phyloP scores from a whole-genome alignment of 2,329 filamentous ascomycete species.

The Pseudogymnoascus sp. region DNA sequence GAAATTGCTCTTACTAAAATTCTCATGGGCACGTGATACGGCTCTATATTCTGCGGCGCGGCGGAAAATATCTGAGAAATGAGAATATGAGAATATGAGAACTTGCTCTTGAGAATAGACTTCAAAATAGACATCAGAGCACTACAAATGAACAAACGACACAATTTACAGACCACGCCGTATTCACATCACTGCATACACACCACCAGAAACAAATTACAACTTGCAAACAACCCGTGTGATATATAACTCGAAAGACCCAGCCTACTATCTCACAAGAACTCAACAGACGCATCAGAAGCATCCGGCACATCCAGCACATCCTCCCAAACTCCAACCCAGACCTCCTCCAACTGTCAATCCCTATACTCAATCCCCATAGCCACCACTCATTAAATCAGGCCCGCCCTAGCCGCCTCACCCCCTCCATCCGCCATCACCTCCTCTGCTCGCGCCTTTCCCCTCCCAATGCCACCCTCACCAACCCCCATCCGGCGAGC shows the following conservation, averaged over 20 bases:
- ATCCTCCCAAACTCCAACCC: slow-evolving; percentile 4
- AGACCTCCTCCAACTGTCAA: background rate
- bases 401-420: slow-evolving; percentile 54
- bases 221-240: background rate
- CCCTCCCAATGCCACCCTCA: slow-evolving; percentile 61
- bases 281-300: background rate
- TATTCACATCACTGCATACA: background rate
- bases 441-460: slow-evolving; percentile 54
- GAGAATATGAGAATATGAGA: background rate
- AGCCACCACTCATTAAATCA: background rate
- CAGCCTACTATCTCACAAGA: slow-evolving; percentile 9
- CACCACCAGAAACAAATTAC: background rate
- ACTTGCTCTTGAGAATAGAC: background rate
- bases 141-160: background rate
- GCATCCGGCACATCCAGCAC: background rate
- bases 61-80: background rate
- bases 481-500: slow-evolving; percentile 93
- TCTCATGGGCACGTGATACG: background rate
- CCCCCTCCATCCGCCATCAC: slow-evolving; percentile 51
- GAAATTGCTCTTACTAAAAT: background rate
- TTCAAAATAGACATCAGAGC: too few relatives aligned
- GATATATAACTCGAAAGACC: slow-evolving; percentile 6
- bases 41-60: background rate
- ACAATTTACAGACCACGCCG: background rate
- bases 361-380: background rate